Base-by-base conservation (phyloP, 805 yeast genomes). In the Myxozyma udenii region DNA sequence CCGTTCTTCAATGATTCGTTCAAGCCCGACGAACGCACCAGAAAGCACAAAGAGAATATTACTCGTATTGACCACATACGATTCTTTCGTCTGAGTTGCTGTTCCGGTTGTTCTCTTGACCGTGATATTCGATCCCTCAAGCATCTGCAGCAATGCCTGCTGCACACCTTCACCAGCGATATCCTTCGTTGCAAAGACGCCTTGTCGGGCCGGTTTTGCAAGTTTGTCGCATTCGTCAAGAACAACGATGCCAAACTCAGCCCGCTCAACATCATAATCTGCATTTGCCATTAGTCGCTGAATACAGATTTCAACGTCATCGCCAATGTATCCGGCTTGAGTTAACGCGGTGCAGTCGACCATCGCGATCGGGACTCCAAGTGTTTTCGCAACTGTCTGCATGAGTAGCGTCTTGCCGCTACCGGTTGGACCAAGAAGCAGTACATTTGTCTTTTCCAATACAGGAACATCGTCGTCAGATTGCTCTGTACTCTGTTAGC, bases 121-220 rank as follows among this genome's bases (percentile, higher is more conserved):
- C 48, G 74, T 75, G 2, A 80, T 76, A 11, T 68, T 71, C 18
- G 80, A 75, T 1, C 85, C 85, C 61, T 80, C 85, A 33, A 80
- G 71, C 41, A 80, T 68, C 58, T 80, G 80, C 55, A 80, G 61
- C 12, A 80, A 62, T 0, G 83, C 78, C 59, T 80, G 84, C 58
- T 80, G 85, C 16, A 80, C 84, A 44, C 85, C 84, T 64, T 80
- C 84, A 5, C 85, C 85, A 1, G 83, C 71, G 1, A 80, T 80
- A 63, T 80, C 85, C 55, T 78, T 77, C 23, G 39, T 48, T 14
- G 57, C 44, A 33, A 46, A 37, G 23, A 43, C 32, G 9, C 52
- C 51, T 32, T 44, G 53, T 14, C 58, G 44, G 11, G 72, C 71
- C 0, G 74, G 65, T 55, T 76, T 78, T 0, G 84, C 75, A 9